Conservation (phyloP, 2,329 filamentous ascomycete species). For the Anthostomella pinea region DNA sequence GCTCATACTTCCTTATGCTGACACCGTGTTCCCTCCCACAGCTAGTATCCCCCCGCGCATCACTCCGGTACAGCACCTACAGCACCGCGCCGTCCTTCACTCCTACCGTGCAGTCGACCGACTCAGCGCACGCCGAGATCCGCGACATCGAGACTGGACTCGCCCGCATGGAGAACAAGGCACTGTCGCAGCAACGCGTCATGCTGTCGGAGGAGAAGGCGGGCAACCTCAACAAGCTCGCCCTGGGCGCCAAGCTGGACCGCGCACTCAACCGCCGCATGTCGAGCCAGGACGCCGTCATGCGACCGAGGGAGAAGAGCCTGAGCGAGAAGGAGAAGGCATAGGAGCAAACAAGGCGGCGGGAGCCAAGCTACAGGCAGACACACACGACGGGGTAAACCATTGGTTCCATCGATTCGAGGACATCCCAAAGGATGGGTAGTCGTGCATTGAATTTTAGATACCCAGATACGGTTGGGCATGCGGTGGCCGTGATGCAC, state of each 20-base stretch:
- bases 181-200: constrained; percentile 78
- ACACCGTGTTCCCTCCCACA: constrained; percentile 5
- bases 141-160: constrained; percentile 74
- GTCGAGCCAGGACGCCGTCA: constrained; percentile 84
- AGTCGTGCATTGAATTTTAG: too few species aligned
- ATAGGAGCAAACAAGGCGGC: constrained; percentile 9
- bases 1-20: constrained; percentile 5
- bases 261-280: constrained; percentile 82
- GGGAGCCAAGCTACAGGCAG: neutral
- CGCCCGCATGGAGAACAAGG: constrained; percentile 86
- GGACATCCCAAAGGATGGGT: too few species aligned
- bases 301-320: constrained; percentile 56
- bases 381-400: too few species aligned
- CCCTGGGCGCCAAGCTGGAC: constrained; percentile 86
- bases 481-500: too few species aligned
- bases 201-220: constrained; percentile 75
- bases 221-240: constrained; percentile 79
- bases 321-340: constrained; percentile 23
- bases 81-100: constrained; percentile 61
- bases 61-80: constrained; percentile 58
- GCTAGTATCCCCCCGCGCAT: constrained; percentile 45
- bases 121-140: constrained; percentile 57
- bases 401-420: too few species aligned
- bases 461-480: too few species aligned
- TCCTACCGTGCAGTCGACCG: constrained; percentile 49